Percentiles rank a stretch among this genome's conserved stretches.
phyloP scores from a whole-genome alignment of 495 filamentous ascomycete species.

The Penicillium paxilli region DNA sequence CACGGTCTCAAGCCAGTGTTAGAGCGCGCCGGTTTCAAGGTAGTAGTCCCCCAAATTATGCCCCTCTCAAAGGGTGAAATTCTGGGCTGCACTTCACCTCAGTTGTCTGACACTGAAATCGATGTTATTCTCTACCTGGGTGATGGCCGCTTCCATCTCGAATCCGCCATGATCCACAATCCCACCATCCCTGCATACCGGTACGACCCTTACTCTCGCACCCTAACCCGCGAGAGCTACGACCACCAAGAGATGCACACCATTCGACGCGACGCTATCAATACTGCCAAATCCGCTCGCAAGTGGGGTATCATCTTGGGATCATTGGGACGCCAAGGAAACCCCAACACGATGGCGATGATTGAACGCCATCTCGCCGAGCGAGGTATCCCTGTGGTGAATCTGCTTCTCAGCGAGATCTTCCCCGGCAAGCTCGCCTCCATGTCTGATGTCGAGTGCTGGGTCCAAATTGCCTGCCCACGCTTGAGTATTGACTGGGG shows the following conservation, averaged over 20 bases:
- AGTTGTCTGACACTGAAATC: constrained; percentile 55
- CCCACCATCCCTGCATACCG: constrained; percentile 86
- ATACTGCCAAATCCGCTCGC: constrained; percentile 66
- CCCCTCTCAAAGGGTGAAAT: constrained; percentile 93
- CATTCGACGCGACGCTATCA: constrained; percentile 75
- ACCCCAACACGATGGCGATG: constrained; percentile 84
- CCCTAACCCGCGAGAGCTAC: constrained; percentile 86
- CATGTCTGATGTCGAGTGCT: constrained; percentile 92
- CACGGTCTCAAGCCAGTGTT: constrained; percentile 76
- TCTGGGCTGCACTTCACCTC: constrained; percentile 89
- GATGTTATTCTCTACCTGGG: constrained; percentile 91
- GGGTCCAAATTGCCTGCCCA: constrained; percentile 97
- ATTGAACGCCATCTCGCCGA: constrained; percentile 74
- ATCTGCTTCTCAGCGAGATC: constrained; percentile 86
- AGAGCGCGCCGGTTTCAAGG: constrained; percentile 76
- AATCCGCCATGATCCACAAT: constrained; percentile 98
- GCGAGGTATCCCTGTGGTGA: constrained; percentile 73
- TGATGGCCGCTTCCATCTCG: constrained; percentile 95
- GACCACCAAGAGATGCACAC: constrained; percentile 86
- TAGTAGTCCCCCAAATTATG: constrained; percentile 89
- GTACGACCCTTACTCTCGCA: constrained; percentile 94
- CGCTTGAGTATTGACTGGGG: constrained; percentile 97
- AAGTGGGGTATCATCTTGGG: constrained; percentile 97
- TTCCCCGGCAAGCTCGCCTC: constrained; percentile 92
- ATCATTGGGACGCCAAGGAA: constrained; percentile 89